Base-by-base conservation (phyloP, 305 asterid genomes). In the Fraxinus velutina region DNA sequence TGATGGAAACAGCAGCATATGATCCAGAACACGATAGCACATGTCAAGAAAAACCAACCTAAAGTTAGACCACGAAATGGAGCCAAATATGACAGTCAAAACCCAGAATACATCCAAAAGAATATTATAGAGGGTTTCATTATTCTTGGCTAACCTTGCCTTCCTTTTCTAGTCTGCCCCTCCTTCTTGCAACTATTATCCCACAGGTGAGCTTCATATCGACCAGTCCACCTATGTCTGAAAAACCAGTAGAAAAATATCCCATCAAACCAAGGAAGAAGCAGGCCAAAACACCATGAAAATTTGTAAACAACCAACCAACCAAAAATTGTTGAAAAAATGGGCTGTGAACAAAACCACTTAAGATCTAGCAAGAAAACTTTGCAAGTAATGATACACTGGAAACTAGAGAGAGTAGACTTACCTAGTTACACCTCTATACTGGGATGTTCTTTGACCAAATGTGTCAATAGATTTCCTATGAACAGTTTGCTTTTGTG, bases 371-470 rank as follows among this genome's bases (percentile, higher is more conserved):
- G 21, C 60, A 50, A 15, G 21, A 50, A 50, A 50, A 15, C 21
- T 50, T 50, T 4, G 62, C 21, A 50, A 50, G 62, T 50, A 15
- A 15, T 2, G 21, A 50, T 50, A 50, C 8, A n/a, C 8, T 4
- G 21, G 62, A 50, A 44, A 50, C 22, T 50, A 50, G 62, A 50
- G 12, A 12, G 62, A 30, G 2, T 36, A 50, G n/a, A 85, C 81
- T 47, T 36, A 95, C 98, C 98, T 92, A 17, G 98, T 93, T 42
- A 95, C 98, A 13, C 99, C 99, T 92, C 99, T 89, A 72, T 91
- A 95, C 93, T 93, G 98, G 79, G 99, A 95, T 0, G 99, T 95
- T 81, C 99, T 92, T 75, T 95, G 99, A 4, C 99, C 99, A 76
- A 95, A 95, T 32, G 99, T 95, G 81, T 92, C 97, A 0, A 93